A percentile compares a stretch with the other conserved stretches of the same genome.
Conservation (phyloP, 495 filamentous ascomycete genomes). For the Penicillium arizonense region DNA sequence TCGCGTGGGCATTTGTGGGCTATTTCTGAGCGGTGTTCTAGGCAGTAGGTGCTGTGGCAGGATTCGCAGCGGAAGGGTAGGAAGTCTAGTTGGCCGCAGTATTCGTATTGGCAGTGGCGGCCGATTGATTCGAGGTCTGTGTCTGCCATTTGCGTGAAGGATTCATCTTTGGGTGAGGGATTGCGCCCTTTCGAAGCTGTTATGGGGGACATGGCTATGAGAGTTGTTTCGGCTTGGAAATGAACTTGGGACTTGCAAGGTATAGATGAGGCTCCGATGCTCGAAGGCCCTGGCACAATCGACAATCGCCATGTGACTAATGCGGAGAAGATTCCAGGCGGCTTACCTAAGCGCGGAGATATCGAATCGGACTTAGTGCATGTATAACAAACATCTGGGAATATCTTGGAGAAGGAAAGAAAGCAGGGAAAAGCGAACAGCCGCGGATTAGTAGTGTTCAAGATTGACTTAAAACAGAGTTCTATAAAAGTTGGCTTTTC, state of each 20-base stretch:
- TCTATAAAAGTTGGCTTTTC: too few species aligned
- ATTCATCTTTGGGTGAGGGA: conserved; percentile 12
- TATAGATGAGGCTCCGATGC: conserved; percentile 6
- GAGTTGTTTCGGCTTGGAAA: not conserved
- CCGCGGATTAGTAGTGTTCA: too few species aligned
- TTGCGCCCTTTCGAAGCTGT: conserved; percentile 22
- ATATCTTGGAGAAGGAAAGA: too few species aligned
- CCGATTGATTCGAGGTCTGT: conserved; percentile 81
- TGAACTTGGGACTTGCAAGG: conserved; percentile 1
- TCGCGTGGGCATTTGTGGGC: conserved; percentile 76
- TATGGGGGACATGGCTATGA: conserved; percentile 30
- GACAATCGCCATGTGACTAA: conserved; percentile 25
- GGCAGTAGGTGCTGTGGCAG: conserved; percentile 83
- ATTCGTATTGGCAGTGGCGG: conserved; percentile 83
- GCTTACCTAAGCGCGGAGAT: conserved; percentile 30
- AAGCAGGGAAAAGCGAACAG: too few species aligned
- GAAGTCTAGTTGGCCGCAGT: conserved; percentile 95
- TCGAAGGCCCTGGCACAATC: conserved; percentile 32
- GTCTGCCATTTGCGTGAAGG: conserved; percentile 58
- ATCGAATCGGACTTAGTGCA: not conserved
- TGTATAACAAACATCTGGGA: too few species aligned
- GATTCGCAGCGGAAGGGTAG: conserved; percentile 93
- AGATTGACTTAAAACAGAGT: too few species aligned
- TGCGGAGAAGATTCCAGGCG: conserved; percentile 35
- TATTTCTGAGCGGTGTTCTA: conserved; percentile 89